Evolutionary conservation across 2,329 filamentous ascomycete species (phyloP).

Genomic region (Botrytis porri): DNA sequence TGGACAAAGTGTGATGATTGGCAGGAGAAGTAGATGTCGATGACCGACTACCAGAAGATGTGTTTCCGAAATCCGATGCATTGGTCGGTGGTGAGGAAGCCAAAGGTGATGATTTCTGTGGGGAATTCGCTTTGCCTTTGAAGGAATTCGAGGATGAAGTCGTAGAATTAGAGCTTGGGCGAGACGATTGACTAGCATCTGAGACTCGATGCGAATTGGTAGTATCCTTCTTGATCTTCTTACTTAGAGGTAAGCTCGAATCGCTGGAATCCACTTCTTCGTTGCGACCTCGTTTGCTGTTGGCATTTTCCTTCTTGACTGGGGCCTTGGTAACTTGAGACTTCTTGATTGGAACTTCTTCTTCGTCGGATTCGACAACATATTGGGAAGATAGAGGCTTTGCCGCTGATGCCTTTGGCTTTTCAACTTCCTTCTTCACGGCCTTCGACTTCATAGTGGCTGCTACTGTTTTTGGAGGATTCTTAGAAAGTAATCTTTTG

Average conservation of each 20-base stretch:
- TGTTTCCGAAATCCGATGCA: constrained; percentile 57
- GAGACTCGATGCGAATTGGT: constrained; percentile 45
- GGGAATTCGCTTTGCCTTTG: constrained; percentile 51
- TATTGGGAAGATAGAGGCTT: constrained; percentile 35
- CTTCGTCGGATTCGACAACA: constrained; percentile 37
- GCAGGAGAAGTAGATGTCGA: constrained; percentile 34
- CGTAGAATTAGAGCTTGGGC: constrained; percentile 41
- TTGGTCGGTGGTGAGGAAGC: constrained; percentile 65
- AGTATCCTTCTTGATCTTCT: constrained; percentile 34
- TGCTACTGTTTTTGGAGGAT: constrained; percentile 32
- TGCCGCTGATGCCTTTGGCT: constrained; percentile 7
- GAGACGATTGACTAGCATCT: constrained; percentile 49
- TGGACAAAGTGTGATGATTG: constrained; percentile 16
- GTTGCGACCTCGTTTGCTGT: constrained; percentile 52
- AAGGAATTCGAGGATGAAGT: constrained; percentile 40
- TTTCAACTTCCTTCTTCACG: constrained; percentile 25
- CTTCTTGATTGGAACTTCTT: constrained; percentile 24
- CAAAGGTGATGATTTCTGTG: constrained; percentile 61
- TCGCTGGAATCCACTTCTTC: constrained; percentile 35
- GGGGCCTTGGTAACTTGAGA: constrained; percentile 35
- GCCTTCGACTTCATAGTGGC: constrained; percentile 23
- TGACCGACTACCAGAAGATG: constrained; percentile 30
- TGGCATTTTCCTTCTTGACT: constrained; percentile 42
- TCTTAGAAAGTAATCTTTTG: constrained; percentile 52
- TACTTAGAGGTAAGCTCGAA: constrained; percentile 34